Conservation (phyloP, 176 grass and related monocot genomes). For the Avena eriantha region DNA sequence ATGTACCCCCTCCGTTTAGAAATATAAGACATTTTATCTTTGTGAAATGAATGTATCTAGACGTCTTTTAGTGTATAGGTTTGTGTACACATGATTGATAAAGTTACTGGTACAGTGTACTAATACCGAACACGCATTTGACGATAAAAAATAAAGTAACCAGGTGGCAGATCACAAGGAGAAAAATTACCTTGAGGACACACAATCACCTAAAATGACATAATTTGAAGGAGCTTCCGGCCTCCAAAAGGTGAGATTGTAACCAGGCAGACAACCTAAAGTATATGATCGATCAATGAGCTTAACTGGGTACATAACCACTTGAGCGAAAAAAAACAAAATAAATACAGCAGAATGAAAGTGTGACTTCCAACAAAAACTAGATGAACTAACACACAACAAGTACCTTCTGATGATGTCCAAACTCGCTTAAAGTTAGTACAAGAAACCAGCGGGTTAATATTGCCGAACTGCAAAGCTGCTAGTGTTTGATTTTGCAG, state of each 20-base stretch:
- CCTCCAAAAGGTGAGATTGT: constrained; percentile 97
- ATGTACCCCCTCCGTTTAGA: neutral
- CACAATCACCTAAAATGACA: constrained; percentile 96
- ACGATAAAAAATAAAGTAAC: neutral
- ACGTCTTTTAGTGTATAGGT: too few species aligned
- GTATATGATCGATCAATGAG: constrained; percentile 33
- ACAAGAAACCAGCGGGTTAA: constrained; percentile 85
- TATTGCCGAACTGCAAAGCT: constrained; percentile 92
- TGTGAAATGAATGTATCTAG: too few species aligned
- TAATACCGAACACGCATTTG: neutral
- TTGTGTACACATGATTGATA: neutral
- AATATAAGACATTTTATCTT: too few species aligned
- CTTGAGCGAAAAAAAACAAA: constrained; percentile 5
- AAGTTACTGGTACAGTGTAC: neutral
- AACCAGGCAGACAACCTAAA: constrained; percentile 76
- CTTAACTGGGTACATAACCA: constrained; percentile 17
- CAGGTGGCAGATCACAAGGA: neutral
- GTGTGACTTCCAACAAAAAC: constrained; percentile 6
- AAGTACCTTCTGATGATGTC: constrained; percentile 78
- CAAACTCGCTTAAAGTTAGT: constrained; percentile 92
- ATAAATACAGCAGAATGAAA: neutral
- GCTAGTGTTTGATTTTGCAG: constrained; percentile 90
- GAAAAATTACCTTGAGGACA: constrained; percentile 80
- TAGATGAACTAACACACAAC: constrained; percentile 25
- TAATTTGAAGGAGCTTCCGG: constrained; percentile 95